phyloP scores from a whole-genome alignment of 176 grass and related monocot genomes.

The Aechmea fasciata region DNA sequence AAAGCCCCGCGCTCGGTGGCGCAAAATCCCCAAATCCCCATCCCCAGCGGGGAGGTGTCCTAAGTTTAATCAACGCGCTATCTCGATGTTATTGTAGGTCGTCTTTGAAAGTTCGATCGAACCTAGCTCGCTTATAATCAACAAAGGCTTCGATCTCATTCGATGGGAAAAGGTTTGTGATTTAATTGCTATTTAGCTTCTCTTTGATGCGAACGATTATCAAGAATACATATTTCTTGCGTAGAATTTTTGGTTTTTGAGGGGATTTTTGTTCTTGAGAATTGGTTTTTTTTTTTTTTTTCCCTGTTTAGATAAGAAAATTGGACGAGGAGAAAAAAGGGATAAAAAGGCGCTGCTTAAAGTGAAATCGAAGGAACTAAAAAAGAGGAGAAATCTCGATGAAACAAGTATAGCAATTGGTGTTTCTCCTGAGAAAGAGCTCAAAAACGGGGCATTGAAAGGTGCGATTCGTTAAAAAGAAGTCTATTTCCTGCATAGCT shows the following conservation, averaged over 20 bases:
- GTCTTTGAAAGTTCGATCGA: too few species aligned
- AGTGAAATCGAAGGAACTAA: not conserved
- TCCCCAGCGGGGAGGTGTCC: too few species aligned
- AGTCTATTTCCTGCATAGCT: not conserved
- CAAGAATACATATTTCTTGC: not conserved
- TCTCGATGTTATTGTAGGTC: too few species aligned
- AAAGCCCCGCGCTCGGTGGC: too few species aligned
- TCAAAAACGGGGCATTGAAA: not conserved
- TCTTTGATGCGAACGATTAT: not conserved
- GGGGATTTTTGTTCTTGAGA: not conserved
- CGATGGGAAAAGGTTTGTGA: conserved; percentile 1
- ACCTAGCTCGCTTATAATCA: too few species aligned
- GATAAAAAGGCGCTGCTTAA: not conserved
- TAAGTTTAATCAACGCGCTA: too few species aligned
- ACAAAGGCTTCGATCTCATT: not conserved
- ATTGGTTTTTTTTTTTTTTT: not conserved
- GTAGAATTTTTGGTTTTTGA: not conserved
- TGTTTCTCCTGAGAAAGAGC: not conserved
- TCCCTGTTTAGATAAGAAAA: not conserved
- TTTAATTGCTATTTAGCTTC: not conserved
- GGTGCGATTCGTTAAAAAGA: not conserved
- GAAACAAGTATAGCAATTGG: not conserved
- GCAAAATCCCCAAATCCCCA: too few species aligned
- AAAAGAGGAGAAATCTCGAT: not conserved
- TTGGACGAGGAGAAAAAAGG: not conserved